Conservation (phyloP, 1,284 basidiomycete species). For the Fomitopsis palustris region DNA sequence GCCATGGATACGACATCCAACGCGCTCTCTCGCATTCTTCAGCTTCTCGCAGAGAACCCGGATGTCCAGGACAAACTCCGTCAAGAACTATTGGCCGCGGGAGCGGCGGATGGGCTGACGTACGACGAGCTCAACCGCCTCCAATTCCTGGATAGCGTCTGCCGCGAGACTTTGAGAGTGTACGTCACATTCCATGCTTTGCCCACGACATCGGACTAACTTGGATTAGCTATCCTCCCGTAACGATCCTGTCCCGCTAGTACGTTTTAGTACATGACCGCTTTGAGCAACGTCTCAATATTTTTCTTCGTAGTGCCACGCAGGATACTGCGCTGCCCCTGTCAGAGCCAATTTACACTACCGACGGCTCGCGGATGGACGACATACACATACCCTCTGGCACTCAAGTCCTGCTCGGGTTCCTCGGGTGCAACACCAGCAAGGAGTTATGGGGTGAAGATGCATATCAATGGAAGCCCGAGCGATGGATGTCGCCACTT, state of each 20-base stretch:
- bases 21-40: slow-evolving; percentile 15
- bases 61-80: slow-evolving; percentile 19
- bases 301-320: background rate
- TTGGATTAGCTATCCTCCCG: slow-evolving; percentile 1
- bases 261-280: background rate
- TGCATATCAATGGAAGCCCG: slow-evolving; percentile 19
- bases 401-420: slow-evolving; percentile 10
- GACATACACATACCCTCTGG: slow-evolving; percentile 13
- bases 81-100: slow-evolving; percentile 14
- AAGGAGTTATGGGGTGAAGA: slow-evolving; percentile 19
- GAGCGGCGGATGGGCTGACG: slow-evolving; percentile 12
- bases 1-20: slow-evolving; percentile 22
- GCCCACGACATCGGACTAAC: background rate
- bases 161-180: slow-evolving; percentile 22
- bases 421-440: slow-evolving; percentile 15
- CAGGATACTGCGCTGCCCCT: slow-evolving; percentile 14
- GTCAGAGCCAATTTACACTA: slow-evolving; percentile 7
- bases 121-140: slow-evolving; percentile 20
- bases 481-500: slow-evolving; percentile 17
- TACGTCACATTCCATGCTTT: background rate
- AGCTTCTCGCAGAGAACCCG: slow-evolving; percentile 16
- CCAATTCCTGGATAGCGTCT: slow-evolving; percentile 20
- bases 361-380: slow-evolving; percentile 12
- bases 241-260: background rate
- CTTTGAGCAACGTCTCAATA: too few species aligned